Evolutionary conservation across 345 rosid species (phyloP).

Genomic region (Eucalyptus erythrocorys): DNA sequence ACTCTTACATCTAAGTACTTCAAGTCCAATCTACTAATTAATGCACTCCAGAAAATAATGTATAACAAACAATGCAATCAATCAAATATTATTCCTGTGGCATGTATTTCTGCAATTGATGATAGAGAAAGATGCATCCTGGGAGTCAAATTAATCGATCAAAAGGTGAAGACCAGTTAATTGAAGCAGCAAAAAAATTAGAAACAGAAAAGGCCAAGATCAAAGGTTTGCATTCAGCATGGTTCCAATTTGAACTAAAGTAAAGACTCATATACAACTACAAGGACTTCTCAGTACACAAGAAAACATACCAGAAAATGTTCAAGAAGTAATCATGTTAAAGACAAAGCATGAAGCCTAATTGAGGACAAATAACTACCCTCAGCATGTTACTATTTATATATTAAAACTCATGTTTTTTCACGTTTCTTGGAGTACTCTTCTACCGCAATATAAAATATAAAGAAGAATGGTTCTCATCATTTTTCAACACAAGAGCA

Average conservation of each 20-base stretch:
- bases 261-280: no score
- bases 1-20: not conserved
- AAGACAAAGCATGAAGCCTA: not conserved
- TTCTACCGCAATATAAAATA: no score
- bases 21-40: not conserved
- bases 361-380: not conserved
- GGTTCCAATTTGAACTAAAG: no score
- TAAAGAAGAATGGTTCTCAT: no score
- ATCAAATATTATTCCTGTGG: not conserved
- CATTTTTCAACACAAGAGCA: not conserved
- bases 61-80: not conserved
- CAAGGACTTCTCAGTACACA: not conserved
- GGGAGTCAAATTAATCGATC: rapidly evolving
- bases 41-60: not conserved
- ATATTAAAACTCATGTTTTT: no score
- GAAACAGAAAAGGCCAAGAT: not conserved
- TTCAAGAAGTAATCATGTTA: not conserved
- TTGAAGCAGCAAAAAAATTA: not conserved
- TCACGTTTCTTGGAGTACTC: no score
- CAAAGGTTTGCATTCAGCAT: not conserved
- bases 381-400: no score
- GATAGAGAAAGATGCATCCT: not conserved
- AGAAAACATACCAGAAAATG: not conserved
- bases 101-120: not conserved
- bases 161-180: not conserved